A percentile compares a stretch with the other conserved stretches of the same genome.
Evolutionary conservation across 352 stramenopile species (phyloP).

Genomic region (Phytophthora sp.): DNA sequence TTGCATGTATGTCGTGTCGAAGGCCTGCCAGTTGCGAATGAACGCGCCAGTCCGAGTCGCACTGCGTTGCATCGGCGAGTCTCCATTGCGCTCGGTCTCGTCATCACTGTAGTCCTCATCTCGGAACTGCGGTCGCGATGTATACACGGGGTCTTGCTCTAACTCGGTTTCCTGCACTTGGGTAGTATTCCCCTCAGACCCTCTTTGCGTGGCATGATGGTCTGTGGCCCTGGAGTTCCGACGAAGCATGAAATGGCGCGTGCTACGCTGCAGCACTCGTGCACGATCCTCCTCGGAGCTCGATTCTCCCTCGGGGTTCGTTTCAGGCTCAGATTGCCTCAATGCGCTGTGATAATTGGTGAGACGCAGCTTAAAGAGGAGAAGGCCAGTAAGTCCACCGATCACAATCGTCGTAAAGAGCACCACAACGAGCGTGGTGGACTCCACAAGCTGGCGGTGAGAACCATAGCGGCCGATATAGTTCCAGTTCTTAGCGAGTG

Average conservation of each 20-base stretch:
- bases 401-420: slow-evolving; percentile 90
- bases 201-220: not conserved
- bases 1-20: slow-evolving; percentile 79
- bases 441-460: slow-evolving; percentile 82
- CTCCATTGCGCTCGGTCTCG: slow-evolving; percentile 36
- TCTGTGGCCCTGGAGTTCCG: slow-evolving; percentile 38
- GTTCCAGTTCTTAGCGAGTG: slow-evolving; percentile 87
- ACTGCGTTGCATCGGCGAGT: slow-evolving; percentile 22
- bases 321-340: slow-evolving; percentile 39
- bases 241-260: slow-evolving; percentile 71
- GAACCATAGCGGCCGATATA: slow-evolving; percentile 71
- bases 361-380: slow-evolving; percentile 59
- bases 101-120: slow-evolving; percentile 58
- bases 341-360: slow-evolving; percentile 44
- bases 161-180: slow-evolving; percentile 24
- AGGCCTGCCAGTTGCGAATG: slow-evolving; percentile 76
- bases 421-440: slow-evolving; percentile 84
- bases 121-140: slow-evolving; percentile 74
- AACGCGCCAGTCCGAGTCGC: slow-evolving; percentile 62
- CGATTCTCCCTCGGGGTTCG: slow-evolving; percentile 36
- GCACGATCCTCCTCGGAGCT: slow-evolving; percentile 29
- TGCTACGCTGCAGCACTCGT: slow-evolving; percentile 45
- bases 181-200: slow-evolving; percentile 6
- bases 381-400: slow-evolving; percentile 71
- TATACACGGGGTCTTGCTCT: slow-evolving; percentile 52